Base-by-base conservation (phyloP, 192 early-diverging fungal genomes). In the Neocallimastix lanati region DNA sequence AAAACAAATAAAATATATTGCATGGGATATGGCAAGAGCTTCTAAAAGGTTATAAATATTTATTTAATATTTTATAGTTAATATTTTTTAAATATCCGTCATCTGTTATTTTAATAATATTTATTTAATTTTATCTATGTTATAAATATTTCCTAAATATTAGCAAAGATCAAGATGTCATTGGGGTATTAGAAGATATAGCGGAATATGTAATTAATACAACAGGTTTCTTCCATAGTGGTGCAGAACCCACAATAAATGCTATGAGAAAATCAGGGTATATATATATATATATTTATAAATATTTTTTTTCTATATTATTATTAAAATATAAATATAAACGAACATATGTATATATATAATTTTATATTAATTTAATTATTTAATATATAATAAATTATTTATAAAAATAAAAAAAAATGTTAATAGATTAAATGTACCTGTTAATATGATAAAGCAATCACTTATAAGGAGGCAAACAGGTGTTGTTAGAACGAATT, bases 1-100 rank as follows among this genome's bases (percentile, higher is more conserved):
- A 25, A 89, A 92, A 15, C 91, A 91, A 81, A 93, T 98, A 76
- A 85, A 89, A 79, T 97, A 99, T 83, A 89, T 96, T 81, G 93
- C 93, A 6, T 97, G 96, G 95, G 97, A 99, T 84, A 99, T 99
- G 97, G 96, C 97, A 28, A 84, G 95, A 29, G 96, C 96, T 15
- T 94, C 94, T 13, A 98, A 97, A 85, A 95, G 90, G 86, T 88
- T 82, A 50, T 79, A 77, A 29, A 21, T 50, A 50, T 50, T 50
- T 50, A 50, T 21, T 16, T 21, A 50, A n/a, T n/a, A n/a, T n/a
- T n/a, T n/a, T n/a, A n/a, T n/a, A n/a, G n/a, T n/a, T n/a, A n/a
- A n/a, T n/a, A n/a, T n/a, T n/a, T n/a, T 38, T 38, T 38, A 14
- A 38, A 12, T 38, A 38, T 38, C 14, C 14, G 37, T 12, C 1